Base-by-base conservation (phyloP, 2,329 filamentous ascomycete species). In the Neocatenulostroma microsporum region DNA sequence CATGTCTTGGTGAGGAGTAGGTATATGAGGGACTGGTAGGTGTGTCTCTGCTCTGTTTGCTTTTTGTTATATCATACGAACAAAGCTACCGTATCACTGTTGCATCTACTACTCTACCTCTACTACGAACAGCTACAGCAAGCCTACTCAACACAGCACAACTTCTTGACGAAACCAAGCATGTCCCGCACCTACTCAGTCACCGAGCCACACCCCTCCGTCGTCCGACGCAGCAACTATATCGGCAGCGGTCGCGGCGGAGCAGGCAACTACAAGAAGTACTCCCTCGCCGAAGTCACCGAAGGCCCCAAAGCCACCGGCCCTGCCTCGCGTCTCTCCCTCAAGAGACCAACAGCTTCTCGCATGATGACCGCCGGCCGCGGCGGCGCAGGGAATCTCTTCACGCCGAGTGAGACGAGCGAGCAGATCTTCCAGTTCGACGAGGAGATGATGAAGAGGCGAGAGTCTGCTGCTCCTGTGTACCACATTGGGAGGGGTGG, bases 401-500 rank as follows among this genome's bases (percentile, higher is more conserved):
- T 61, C 57, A 61, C 50, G 20, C 60, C 70, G 34, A 69, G 70
- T 40, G 49, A 56, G 41, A 63, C 57, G 41, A 57, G 59, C 41
- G 60, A 79, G 49, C 67, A 73, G 26, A 78, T 80, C 56, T 80
- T 80, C 67, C 73, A 70, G 58, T 84, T 84, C 61, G 77, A 81
- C 57, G 76, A 80, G 62, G 76, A 80, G 52, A 67, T 80, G 34
- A 68, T 74, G 48, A 69, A 69, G 40, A 62, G 73, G 44, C 66
- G 69, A 39, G 64, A 70, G 30, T 39, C 36, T 28, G 44, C 46
- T 18, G 74, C 75, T 2, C 76, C 76, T 13, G 69, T 80, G 43
- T 80, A 78, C 66, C 73, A 78, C 55, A 71, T 79, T 45, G 76
- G 76, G 28, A 68, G 76, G 29, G 76, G 76, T 14, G 76, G 76